phyloP scores from a whole-genome alignment of 2,329 filamentous ascomycete genomes.

The Pyrenophora tritici-repentis region DNA sequence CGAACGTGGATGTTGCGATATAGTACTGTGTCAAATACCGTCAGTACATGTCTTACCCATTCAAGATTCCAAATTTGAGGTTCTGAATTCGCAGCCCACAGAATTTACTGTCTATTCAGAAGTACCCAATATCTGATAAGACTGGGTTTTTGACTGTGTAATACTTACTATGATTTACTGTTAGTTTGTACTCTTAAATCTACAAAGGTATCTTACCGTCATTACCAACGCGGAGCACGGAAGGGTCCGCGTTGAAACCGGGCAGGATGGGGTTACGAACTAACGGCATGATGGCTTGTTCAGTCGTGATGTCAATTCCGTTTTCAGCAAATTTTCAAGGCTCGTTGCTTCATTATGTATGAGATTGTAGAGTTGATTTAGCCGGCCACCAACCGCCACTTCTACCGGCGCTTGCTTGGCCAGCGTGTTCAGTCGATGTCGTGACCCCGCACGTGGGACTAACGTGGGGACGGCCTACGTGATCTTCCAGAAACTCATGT shows the following conservation, averaged over 20 bases:
- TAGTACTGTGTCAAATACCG: slow-evolving; percentile 51
- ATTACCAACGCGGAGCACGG: slow-evolving; percentile 55
- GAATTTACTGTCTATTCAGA: no score
- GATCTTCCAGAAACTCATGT: no score
- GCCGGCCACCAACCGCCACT: slow-evolving; percentile 7
- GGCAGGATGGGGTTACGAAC: slow-evolving; percentile 59
- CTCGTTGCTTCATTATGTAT: not conserved
- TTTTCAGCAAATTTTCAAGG: not conserved
- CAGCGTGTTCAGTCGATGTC: not conserved
- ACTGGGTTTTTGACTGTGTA: not conserved
- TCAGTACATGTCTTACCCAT: not conserved
- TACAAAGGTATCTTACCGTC: slow-evolving; percentile 35
- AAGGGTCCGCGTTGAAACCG: slow-evolving; percentile 68
- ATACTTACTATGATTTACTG: slow-evolving; percentile 1
- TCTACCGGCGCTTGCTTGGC: slow-evolving; percentile 17
- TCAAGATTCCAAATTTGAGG: not conserved
- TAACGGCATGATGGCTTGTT: slow-evolving; percentile 34
- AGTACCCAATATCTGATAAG: not conserved
- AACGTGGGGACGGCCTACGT: not conserved
- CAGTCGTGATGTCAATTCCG: not conserved
- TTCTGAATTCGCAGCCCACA: not conserved
- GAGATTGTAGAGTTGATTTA: slow-evolving; percentile 1
- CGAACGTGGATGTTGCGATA: slow-evolving; percentile 66
- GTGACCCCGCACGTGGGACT: not conserved
- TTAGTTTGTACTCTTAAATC: slow-evolving; percentile 4